Conservation (phyloP, 768 basidiomycete genomes). For the Naganishia vaughanmartiniae region DNA sequence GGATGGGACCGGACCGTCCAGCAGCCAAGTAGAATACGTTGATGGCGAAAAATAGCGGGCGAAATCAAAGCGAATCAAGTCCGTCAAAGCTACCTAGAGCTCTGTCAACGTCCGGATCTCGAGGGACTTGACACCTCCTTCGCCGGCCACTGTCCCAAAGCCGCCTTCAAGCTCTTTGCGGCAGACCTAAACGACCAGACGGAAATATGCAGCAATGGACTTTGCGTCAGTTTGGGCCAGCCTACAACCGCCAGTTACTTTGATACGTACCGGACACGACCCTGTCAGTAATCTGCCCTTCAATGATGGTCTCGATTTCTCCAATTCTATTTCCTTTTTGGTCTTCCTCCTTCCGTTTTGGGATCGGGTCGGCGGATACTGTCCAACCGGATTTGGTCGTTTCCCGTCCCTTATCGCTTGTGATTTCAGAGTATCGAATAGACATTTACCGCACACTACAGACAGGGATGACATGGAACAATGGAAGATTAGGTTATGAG, state of each 20-base stretch:
- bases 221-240: not conserved
- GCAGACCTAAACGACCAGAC: constrained; percentile 25
- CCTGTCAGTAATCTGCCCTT: constrained; percentile 26
- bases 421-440: constrained; percentile 32
- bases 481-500: no score
- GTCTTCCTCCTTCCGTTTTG: constrained; percentile 2
- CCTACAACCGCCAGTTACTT: not conserved
- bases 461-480: not conserved
- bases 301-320: constrained; percentile 6
- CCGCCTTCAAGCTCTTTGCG: constrained; percentile 31
- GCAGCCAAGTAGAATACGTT: not conserved
- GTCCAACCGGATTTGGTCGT: constrained; percentile 20
- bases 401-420: constrained; percentile 30
- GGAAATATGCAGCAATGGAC: no score
- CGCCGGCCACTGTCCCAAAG: constrained; percentile 25
- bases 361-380: constrained; percentile 2
- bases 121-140: constrained; percentile 31
- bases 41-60: not conserved
- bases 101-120: constrained; percentile 27
- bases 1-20: not conserved
- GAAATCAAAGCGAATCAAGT: not conserved
- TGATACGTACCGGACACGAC: constrained; percentile 24
- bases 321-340: constrained; percentile 5
- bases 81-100: not conserved
- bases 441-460: constrained; percentile 32